Evolutionary conservation across 2,329 filamentous ascomycete genomes (phyloP), one percentile per base, ranked within the genome.

Genomic region (Stachybotrys elegans): DNA sequence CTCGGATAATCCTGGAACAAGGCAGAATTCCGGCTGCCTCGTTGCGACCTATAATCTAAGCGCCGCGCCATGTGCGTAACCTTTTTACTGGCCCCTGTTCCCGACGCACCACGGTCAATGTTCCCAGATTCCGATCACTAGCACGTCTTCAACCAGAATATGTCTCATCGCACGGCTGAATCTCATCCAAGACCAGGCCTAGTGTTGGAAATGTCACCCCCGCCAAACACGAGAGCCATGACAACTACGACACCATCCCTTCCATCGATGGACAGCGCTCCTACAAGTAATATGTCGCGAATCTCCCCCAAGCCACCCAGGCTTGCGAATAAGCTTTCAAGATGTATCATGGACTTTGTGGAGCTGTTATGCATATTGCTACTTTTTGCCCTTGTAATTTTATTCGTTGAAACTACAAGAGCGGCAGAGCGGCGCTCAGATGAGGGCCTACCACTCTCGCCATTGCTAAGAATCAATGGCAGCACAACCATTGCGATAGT

Each of bases 401-500:
- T 25, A 13, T 43, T 37, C 22, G 19, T 38, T 21, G 19, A 43
- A 20, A 32, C 42, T 9, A 29, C 42, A 11, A 37, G 38, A 16
- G 6, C 22, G 5, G 42, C 42, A 5, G 42, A 43, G 27, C 22
- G 21, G 22, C 34, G 34, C 14, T 43, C 42, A 16, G 20, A 34
- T 7, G 13, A 13, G 16, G 32, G 42, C 16, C 31, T 37, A n/a
- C 14, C n/a, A 16, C 32, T 43, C 6, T 17, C 14, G 22, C 14
- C 21, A 11, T 22, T 43, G 19, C 4, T 46, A n/a, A 42, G 27
- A 29, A 38, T 32, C 11, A 32, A 46, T 14, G 39, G 31, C 13
- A 46, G 40, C 40, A 46, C 39, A 4, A 42, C 32, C 22, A 35
- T 46, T 8, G 40, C 39, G 27, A 23, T 32, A n/a, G 16, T 46